Percentiles rank a stretch among this genome's conserved stretches.
Evolutionary conservation across 306 rosid genomes (phyloP).

Genomic region (Vicia villosa): DNA sequence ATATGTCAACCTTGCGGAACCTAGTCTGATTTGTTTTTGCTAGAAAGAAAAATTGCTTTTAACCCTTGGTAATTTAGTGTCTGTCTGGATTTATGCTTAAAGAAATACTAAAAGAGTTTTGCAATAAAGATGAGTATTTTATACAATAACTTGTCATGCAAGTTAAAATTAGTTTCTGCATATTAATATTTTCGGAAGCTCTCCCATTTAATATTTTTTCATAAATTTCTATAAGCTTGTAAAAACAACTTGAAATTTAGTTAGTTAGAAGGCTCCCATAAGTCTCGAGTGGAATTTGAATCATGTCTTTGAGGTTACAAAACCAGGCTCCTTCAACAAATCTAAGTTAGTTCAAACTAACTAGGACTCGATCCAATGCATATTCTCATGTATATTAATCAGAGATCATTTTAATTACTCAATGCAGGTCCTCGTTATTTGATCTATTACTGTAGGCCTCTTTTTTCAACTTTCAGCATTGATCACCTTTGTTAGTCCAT

Average conservation of each 20-base stretch:
- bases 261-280: neutral
- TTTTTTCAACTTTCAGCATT: conserved; percentile 21
- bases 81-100: neutral
- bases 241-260: neutral
- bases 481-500: conserved; percentile 26
- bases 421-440: conserved; percentile 36
- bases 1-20: conserved; percentile 13
- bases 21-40: neutral
- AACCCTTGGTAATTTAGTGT: neutral
- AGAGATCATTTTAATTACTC: conserved; percentile 26
- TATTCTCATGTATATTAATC: conserved; percentile 1
- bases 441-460: conserved; percentile 32
- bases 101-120: neutral
- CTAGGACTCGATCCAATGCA: neutral
- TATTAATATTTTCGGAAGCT: neutral
- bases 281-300: neutral
- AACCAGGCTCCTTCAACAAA: too few relatives aligned
- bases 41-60: neutral
- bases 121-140: neutral
- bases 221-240: neutral
- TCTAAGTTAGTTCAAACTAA: neutral
- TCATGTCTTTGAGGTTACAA: too few relatives aligned
- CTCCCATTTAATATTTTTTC: neutral
- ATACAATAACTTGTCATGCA: neutral
- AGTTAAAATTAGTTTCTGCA: neutral